Evolutionary conservation across 1,284 basidiomycete genomes (phyloP).

Genomic region (Pseudozyma thailandica): DNA sequence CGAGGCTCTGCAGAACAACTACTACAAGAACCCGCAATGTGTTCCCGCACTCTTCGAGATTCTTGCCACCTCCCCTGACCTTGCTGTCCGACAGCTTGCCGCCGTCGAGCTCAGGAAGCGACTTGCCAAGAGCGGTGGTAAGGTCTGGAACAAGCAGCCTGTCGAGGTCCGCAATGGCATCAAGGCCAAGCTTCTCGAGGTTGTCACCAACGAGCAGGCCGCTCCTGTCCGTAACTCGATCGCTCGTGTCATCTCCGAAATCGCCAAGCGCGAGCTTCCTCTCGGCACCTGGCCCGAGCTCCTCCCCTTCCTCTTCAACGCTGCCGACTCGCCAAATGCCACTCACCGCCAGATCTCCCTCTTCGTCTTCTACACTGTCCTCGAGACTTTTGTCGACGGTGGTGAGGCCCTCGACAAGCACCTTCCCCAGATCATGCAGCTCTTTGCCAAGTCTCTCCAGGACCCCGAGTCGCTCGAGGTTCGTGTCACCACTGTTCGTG

Average conservation of each 20-base stretch:
- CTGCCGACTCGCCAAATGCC: conserved; percentile 77
- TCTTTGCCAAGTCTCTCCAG: conserved; percentile 81
- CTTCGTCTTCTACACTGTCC: conserved; percentile 89
- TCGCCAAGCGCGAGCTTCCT: conserved; percentile 89
- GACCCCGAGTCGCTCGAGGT: conserved; percentile 93
- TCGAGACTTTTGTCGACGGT: conserved; percentile 87
- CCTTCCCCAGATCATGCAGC: conserved; percentile 80
- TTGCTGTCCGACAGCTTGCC: conserved; percentile 87
- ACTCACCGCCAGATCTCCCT: conserved; percentile 89
- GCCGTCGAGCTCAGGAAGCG: conserved; percentile 98
- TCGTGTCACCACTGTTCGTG: conserved; percentile 84
- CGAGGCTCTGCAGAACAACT: conserved; percentile 74
- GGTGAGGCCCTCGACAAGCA: conserved; percentile 78
- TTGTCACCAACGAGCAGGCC: conserved; percentile 81
- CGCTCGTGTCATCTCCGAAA: conserved; percentile 90
- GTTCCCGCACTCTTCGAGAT: conserved; percentile 92
- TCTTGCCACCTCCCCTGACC: conserved; percentile 83
- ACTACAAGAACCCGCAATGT: conserved; percentile 87
- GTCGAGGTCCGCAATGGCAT: conserved; percentile 81
- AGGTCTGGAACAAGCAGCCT: conserved; percentile 82
- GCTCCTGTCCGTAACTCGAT: conserved; percentile 80
- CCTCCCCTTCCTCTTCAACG: conserved; percentile 85
- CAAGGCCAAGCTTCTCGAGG: conserved; percentile 83
- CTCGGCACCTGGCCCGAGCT: conserved; percentile 85
- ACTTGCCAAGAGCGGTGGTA: conserved; percentile 80